A percentile compares a stretch with the other conserved stretches of the same genome.
These are phyloP conservation scores for Microbotryum scabiosae DNA, from an alignment of 1,284 basidiomycete genomes.

Conservation along the genomic window DNA sequence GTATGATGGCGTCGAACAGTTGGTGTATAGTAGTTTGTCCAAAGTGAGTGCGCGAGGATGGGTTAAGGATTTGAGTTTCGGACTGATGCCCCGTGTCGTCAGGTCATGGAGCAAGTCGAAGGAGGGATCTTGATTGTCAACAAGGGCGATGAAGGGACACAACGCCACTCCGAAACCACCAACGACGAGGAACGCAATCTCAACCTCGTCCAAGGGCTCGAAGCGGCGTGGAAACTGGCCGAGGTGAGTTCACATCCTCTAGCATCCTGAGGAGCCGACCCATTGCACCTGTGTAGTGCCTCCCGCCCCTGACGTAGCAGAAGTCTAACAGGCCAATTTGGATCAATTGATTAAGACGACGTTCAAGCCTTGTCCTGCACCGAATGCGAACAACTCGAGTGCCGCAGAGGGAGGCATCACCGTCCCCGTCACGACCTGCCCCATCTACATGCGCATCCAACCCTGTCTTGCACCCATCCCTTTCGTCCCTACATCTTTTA, in stretches of 20 bases:
- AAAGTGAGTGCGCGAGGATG: slow-evolving; percentile 48
- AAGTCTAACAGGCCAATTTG: slow-evolving; percentile 57
- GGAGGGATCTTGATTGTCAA: slow-evolving; percentile 85
- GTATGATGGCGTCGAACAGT: slow-evolving; percentile 88
- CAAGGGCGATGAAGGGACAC: slow-evolving; percentile 44
- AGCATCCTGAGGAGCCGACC: neutral
- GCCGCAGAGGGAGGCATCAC: slow-evolving; percentile 36
- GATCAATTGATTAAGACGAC: slow-evolving; percentile 61
- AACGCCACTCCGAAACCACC: slow-evolving; percentile 17
- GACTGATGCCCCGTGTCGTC: slow-evolving; percentile 12
- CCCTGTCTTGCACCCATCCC: slow-evolving; percentile 62
- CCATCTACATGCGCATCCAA: slow-evolving; percentile 88
- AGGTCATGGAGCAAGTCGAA: slow-evolving; percentile 90
- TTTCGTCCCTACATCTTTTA: slow-evolving; percentile 35
- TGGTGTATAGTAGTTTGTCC: slow-evolving; percentile 80
- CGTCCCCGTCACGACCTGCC: slow-evolving; percentile 72
- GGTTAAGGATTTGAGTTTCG: neutral
- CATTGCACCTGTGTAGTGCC: neutral
- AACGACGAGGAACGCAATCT: slow-evolving; percentile 53
- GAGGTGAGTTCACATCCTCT: slow-evolving; percentile 48
- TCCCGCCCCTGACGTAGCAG: neutral
- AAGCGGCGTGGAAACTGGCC: slow-evolving; percentile 69
- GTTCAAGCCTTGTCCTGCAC: slow-evolving; percentile 39
- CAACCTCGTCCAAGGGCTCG: slow-evolving; percentile 73
- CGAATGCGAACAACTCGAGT: slow-evolving; percentile 23